phyloP scores from a whole-genome alignment of 371 early-diverging fungal species.

The Batrachochytrium dendrobatidis region DNA sequence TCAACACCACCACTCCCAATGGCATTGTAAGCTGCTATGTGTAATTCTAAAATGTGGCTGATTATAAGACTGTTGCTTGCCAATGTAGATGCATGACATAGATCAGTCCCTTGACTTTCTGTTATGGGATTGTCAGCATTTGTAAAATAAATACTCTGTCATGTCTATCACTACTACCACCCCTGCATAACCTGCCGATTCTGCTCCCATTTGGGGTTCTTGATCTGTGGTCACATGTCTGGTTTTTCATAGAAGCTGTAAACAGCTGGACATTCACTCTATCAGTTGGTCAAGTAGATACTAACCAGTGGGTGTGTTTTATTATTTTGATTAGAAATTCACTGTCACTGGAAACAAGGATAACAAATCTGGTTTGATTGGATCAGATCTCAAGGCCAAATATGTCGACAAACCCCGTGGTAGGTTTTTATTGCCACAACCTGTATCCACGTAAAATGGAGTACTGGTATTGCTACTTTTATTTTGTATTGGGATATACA shows the following conservation, averaged over 20 bases:
- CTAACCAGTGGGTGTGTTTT: not conserved
- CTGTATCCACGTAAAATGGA: no score
- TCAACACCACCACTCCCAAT: slow-evolving; percentile 89
- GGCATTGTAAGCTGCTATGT: slow-evolving; percentile 80
- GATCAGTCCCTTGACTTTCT: no score
- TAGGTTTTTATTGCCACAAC: slow-evolving; percentile 8
- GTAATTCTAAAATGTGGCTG: no score
- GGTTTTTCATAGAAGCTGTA: not conserved
- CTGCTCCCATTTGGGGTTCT: not conserved
- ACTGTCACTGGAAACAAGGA: slow-evolving; percentile 93
- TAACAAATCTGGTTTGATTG: slow-evolving; percentile 87
- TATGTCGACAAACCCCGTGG: slow-evolving; percentile 88
- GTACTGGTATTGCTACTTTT: slow-evolving; percentile 3
- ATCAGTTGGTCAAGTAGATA: not conserved
- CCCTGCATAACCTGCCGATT: no score
- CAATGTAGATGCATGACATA: no score
- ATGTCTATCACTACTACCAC: no score
- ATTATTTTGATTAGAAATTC: slow-evolving; percentile 80
- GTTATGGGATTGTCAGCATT: no score
- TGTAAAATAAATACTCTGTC: no score
- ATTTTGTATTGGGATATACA: no score
- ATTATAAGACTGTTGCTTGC: no score
- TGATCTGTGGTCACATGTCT: not conserved
- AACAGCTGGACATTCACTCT: not conserved
- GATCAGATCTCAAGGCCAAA: slow-evolving; percentile 94